Conservation (phyloP, 805 yeast genomes). For the Komagataella populi region DNA sequence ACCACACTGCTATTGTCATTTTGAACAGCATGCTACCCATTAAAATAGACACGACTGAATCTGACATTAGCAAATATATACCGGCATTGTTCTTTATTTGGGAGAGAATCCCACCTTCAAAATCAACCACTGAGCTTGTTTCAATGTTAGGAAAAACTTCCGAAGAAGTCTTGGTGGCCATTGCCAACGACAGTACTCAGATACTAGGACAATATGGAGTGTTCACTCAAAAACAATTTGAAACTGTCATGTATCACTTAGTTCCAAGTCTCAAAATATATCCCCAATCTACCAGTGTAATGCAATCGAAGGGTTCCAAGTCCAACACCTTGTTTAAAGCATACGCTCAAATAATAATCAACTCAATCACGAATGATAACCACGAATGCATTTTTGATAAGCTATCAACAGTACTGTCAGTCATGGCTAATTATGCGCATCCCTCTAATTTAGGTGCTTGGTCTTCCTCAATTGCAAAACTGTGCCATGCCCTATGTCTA, state of each 20-base stretch:
- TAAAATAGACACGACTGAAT: slow-evolving; percentile 14
- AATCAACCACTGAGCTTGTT: slow-evolving; percentile 30
- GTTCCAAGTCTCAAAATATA: slow-evolving; percentile 14
- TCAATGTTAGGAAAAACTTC: slow-evolving; percentile 52
- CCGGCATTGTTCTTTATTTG: slow-evolving; percentile 64
- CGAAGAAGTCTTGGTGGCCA: slow-evolving; percentile 26
- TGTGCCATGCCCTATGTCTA: slow-evolving; percentile 44
- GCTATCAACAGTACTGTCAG: slow-evolving; percentile 42
- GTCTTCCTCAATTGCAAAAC: slow-evolving; percentile 57
- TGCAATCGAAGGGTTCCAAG: not conserved
- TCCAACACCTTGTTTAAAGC: slow-evolving; percentile 17
- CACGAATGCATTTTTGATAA: slow-evolving; percentile 34
- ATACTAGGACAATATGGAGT: slow-evolving; percentile 45
- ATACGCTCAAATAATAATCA: slow-evolving; percentile 39
- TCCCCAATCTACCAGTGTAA: slow-evolving; percentile 37
- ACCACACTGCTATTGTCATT: slow-evolving; percentile 34
- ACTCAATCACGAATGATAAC: slow-evolving; percentile 35
- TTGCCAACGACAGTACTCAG: slow-evolving; percentile 14
- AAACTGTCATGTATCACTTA: not conserved
- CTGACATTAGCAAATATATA: slow-evolving; percentile 31
- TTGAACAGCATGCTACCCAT: slow-evolving; percentile 42
- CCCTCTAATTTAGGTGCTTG: slow-evolving; percentile 92
- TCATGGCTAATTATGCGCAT: slow-evolving; percentile 72
- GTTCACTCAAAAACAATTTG: slow-evolving; percentile 46
- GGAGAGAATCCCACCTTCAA: slow-evolving; percentile 35